phyloP scores from a whole-genome alignment of 352 stramenopile genomes.

The Phytophthora hybrid region DNA sequence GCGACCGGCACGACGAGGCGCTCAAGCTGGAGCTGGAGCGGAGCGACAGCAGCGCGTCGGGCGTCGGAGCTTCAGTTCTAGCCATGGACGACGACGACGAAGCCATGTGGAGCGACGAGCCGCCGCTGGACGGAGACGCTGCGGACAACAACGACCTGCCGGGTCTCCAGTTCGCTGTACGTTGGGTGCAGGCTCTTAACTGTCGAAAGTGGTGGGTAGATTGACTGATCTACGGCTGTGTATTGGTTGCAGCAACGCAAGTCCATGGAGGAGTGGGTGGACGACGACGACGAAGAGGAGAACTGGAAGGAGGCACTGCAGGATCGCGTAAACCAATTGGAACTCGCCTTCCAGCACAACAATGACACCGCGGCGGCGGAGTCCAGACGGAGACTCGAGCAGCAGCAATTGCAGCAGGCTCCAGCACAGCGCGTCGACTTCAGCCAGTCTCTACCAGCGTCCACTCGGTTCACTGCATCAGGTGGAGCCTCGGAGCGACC shows the following conservation, averaged over 20 bases:
- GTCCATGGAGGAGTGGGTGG: constrained; percentile 80
- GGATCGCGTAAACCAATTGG: constrained; percentile 78
- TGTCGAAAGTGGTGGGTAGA: too few species aligned
- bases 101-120: constrained; percentile 65
- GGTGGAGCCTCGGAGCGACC: constrained; percentile 11
- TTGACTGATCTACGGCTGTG: constrained; percentile 17
- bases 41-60: constrained; percentile 15
- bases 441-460: constrained; percentile 28
- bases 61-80: constrained; percentile 10
- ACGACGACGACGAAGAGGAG: constrained; percentile 84
- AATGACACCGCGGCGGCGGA: constrained; percentile 31
- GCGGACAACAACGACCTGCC: constrained; percentile 25
- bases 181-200: background rate
- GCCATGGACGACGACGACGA: constrained; percentile 47
- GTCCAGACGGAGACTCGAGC: constrained; percentile 25
- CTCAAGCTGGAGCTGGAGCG: constrained; percentile 33
- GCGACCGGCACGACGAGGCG: constrained; percentile 33
- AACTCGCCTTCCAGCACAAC: constrained; percentile 63
- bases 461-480: constrained; percentile 17
- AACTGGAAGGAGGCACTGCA: constrained; percentile 83
- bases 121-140: constrained; percentile 18
- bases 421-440: constrained; percentile 22
- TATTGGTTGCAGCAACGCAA: constrained; percentile 43
- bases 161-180: constrained; percentile 42
- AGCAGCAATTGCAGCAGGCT: constrained; percentile 20